These are phyloP conservation scores for Lotmaria passim DNA, from an alignment of 208 protist species.

Conservation along the genomic window DNA sequence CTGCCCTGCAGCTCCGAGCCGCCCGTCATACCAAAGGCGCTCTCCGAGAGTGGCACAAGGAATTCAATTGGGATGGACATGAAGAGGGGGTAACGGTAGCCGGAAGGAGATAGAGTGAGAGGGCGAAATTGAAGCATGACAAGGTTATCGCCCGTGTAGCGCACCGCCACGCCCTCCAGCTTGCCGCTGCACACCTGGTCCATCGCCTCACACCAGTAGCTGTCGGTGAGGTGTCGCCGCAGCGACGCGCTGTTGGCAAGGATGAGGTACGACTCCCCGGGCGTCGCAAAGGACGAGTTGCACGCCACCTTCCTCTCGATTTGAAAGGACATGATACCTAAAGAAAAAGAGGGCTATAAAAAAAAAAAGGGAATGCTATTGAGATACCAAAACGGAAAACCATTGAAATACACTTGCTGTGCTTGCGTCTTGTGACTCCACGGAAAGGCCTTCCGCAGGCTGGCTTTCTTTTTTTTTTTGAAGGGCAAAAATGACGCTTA, in stretches of 20 bases:
- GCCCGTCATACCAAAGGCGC: conserved; percentile 22
- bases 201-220: conserved; percentile 92
- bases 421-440: too few species aligned
- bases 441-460: too few species aligned
- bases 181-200: conserved; percentile 89
- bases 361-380: conserved; percentile 12
- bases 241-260: conserved; percentile 74
- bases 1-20: conserved; percentile 38
- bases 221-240: conserved; percentile 82
- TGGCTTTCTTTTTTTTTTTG: conserved; percentile 6
- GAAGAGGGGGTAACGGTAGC: conserved; percentile 88
- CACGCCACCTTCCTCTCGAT: conserved; percentile 29
- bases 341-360: conserved; percentile 9
- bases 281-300: conserved; percentile 72
- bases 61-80: conserved; percentile 92
- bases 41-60: conserved; percentile 61
- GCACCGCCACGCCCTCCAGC: conserved; percentile 80
- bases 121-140: conserved; percentile 89
- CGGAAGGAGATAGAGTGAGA: conserved; percentile 65
- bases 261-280: conserved; percentile 75
- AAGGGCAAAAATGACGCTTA: neutral
- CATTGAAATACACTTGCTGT: too few species aligned
- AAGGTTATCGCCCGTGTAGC: conserved; percentile 87
- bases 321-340: conserved; percentile 42
- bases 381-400: too few species aligned